Percentiles rank a stretch among this genome's conserved stretches.
These are phyloP conservation scores for Leucoagaricus sp. DNA, from an alignment of 1,284 basidiomycete species.

Conservation along the genomic window DNA sequence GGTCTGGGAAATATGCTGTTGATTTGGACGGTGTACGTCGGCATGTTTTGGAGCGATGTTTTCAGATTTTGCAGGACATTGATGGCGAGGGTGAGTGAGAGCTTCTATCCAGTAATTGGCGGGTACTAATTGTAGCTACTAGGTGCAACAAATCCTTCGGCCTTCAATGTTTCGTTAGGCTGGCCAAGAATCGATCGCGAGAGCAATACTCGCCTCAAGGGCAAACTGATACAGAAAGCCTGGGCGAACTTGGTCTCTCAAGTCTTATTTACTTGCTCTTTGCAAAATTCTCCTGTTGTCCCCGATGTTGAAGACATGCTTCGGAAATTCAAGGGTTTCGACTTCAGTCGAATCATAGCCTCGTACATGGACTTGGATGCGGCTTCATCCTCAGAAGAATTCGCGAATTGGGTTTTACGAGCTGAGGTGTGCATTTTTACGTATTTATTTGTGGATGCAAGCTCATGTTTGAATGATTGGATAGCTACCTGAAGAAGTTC, in stretches of 20 bases:
- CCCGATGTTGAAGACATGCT: not conserved
- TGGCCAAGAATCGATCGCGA: not conserved
- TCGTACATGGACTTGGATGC: not conserved
- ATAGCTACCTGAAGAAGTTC: not conserved
- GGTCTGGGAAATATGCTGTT: not conserved
- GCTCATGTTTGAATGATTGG: too few species aligned
- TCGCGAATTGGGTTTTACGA: not conserved
- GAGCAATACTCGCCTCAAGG: not conserved
- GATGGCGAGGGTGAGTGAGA: not conserved
- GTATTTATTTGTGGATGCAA: too few species aligned
- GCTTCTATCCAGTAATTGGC: too few species aligned
- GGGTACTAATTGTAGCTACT: too few species aligned
- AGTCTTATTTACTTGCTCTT: too few species aligned
- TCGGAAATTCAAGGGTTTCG: not conserved
- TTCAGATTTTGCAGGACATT: not conserved
- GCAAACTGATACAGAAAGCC: not conserved
- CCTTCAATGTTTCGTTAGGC: not conserved
- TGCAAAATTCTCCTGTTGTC: not conserved
- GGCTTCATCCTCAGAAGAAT: not conserved
- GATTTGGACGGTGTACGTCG: not conserved
- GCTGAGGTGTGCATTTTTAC: not conserved
- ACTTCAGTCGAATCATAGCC: not conserved
- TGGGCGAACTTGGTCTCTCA: not conserved
- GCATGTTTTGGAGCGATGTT: not conserved
- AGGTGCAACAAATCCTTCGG: not conserved